These are phyloP conservation scores for Fusarium citri DNA, from an alignment of 2,329 filamentous ascomycete genomes.

Conservation along the genomic window DNA sequence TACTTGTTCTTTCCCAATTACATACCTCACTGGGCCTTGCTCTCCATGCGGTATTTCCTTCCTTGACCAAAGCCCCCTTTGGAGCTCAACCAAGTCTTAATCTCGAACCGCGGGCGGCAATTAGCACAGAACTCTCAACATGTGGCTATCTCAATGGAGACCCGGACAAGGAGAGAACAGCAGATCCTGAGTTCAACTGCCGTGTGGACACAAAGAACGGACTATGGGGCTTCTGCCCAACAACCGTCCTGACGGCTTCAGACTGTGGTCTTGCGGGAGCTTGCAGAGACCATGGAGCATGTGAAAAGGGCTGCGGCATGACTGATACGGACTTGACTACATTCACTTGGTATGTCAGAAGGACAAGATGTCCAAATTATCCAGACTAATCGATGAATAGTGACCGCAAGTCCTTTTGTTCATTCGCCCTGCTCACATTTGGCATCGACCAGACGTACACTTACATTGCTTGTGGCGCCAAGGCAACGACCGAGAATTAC, in stretches of 20 bases:
- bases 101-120: constrained; percentile 15
- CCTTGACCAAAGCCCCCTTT: neutral
- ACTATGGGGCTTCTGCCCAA: constrained; percentile 56
- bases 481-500: constrained; percentile 46
- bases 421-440: constrained; percentile 51
- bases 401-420: constrained; percentile 45
- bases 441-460: constrained; percentile 51
- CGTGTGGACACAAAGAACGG: constrained; percentile 50
- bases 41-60: neutral
- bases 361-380: accelerated
- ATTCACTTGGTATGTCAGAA: constrained; percentile 51
- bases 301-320: constrained; percentile 50
- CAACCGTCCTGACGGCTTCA: constrained; percentile 49
- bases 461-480: constrained; percentile 53
- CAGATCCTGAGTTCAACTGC: constrained; percentile 51
- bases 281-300: constrained; percentile 51
- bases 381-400: neutral
- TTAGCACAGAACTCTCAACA: constrained; percentile 42
- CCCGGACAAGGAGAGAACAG: constrained; percentile 45
- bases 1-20: neutral
- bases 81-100: neutral
- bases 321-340: constrained; percentile 46
- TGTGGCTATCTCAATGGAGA: constrained; percentile 52
- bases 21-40: neutral
- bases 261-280: constrained; percentile 54